Evolutionary conservation across 306 rosid genomes (phyloP).

Genomic region (Castanea crenata): DNA sequence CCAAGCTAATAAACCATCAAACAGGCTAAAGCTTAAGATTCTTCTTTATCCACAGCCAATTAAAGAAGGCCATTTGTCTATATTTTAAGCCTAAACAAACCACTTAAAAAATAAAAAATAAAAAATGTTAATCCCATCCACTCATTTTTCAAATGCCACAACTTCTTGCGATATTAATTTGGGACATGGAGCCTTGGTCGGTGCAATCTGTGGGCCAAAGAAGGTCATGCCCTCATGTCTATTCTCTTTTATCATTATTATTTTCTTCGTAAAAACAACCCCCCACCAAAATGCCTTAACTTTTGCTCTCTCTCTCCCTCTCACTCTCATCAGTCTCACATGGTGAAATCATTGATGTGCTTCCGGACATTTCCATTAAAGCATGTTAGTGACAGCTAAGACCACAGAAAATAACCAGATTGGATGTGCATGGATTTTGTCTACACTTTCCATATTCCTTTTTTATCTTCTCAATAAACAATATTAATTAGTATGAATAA

Average conservation of each 20-base stretch:
- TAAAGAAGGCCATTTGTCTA: conserved; percentile 24
- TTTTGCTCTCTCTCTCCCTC: conserved; percentile 23
- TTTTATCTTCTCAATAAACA: conserved; percentile 18
- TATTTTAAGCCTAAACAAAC: conserved; percentile 22
- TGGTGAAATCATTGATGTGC: conserved; percentile 71
- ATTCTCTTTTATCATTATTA: conserved; percentile 31
- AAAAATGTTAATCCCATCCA: conserved; percentile 22
- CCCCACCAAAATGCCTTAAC: conserved; percentile 44
- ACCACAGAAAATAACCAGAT: conserved; percentile 17
- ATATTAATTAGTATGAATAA: background rate
- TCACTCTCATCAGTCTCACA: conserved; percentile 47
- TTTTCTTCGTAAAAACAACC: conserved; percentile 35
- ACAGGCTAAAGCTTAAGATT: conserved; percentile 19
- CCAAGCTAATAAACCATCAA: background rate
- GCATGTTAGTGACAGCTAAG: conserved; percentile 59
- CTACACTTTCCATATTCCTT: conserved; percentile 15
- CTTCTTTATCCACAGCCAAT: conserved; percentile 10
- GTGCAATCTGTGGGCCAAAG: conserved; percentile 47
- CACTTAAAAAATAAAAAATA: background rate
- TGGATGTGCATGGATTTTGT: conserved; percentile 43
- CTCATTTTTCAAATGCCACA: conserved; percentile 23
- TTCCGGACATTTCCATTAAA: conserved; percentile 66
- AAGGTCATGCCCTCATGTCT: conserved; percentile 26
- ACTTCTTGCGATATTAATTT: background rate
- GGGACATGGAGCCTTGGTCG: conserved; percentile 34